phyloP scores from a whole-genome alignment of 495 filamentous ascomycete species.

The Chaetomium tenue region DNA sequence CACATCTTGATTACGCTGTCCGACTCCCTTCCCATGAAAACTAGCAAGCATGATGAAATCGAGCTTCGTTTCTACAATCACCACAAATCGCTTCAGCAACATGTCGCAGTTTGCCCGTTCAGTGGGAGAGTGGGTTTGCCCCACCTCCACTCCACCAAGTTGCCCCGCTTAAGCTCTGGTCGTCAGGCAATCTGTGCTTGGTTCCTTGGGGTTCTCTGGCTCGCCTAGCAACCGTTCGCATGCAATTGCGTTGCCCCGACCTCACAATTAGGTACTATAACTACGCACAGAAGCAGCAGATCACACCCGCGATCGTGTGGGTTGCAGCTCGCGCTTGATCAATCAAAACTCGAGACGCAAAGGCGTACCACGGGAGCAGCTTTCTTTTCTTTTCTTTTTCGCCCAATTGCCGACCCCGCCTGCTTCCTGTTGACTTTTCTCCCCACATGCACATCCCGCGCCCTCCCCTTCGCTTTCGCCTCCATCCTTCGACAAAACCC shows the following conservation, averaged over 20 bases:
- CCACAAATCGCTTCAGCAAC: neutral
- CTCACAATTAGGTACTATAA: conserved; percentile 5
- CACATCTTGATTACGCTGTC: neutral
- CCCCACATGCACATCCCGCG: neutral
- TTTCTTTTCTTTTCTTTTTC: neutral
- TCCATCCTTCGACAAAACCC: neutral
- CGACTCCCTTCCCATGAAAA: neutral
- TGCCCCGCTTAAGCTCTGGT: conserved; percentile 5
- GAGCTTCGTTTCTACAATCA: neutral
- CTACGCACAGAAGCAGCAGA: neutral
- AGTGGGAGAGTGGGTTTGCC: neutral
- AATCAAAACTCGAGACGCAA: conserved; percentile 1
- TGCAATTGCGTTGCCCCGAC: conserved; percentile 20
- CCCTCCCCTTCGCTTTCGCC: neutral
- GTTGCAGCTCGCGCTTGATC: neutral
- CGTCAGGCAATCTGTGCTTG: neutral
- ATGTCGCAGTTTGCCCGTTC: neutral
- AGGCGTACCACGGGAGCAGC: conserved; percentile 1
- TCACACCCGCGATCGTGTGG: neutral
- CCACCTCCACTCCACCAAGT: neutral
- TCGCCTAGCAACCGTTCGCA: conserved; percentile 1
- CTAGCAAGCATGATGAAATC: neutral
- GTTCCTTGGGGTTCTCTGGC: neutral
- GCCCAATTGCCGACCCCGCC: neutral
- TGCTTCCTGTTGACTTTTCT: neutral